phyloP scores from a whole-genome alignment of 2,329 filamentous ascomycete genomes.

The Cryoendolithus antarcticus region DNA sequence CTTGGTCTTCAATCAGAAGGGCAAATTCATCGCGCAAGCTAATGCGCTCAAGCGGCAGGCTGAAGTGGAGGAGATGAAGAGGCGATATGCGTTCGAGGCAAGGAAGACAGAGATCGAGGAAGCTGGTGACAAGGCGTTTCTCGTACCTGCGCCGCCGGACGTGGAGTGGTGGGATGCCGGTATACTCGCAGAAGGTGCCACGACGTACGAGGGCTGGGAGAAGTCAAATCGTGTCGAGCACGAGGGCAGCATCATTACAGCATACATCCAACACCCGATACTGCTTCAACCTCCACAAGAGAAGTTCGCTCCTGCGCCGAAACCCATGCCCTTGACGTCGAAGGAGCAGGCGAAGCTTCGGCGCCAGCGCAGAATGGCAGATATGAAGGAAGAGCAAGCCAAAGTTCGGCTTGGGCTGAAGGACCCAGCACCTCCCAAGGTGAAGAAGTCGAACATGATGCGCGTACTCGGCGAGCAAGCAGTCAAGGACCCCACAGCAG shows the following conservation, averaged over 20 bases:
- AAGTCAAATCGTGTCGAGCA: constrained; percentile 61
- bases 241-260: constrained; percentile 76
- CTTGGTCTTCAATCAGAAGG: constrained; percentile 84
- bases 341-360: constrained; percentile 88
- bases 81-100: constrained; percentile 74
- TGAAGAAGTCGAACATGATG: constrained; percentile 97
- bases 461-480: constrained; percentile 83
- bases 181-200: constrained; percentile 56
- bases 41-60: constrained; percentile 79
- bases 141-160: constrained; percentile 70
- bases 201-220: constrained; percentile 55
- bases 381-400: constrained; percentile 89
- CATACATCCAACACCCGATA: constrained; percentile 87
- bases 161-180: constrained; percentile 98
- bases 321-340: constrained; percentile 82
- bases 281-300: constrained; percentile 85
- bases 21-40: constrained; percentile 93
- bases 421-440: constrained; percentile 83
- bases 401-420: constrained; percentile 87
- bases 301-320: constrained; percentile 62
- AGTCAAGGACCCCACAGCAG: constrained; percentile 92
- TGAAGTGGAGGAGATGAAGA: constrained; percentile 87
- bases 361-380: constrained; percentile 78
- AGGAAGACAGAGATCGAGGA: constrained; percentile 90
- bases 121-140: constrained; percentile 80